These are phyloP conservation scores for Verticillium nonalfalfae DNA, from an alignment of 2,329 filamentous ascomycete species.

Conservation along the genomic window DNA sequence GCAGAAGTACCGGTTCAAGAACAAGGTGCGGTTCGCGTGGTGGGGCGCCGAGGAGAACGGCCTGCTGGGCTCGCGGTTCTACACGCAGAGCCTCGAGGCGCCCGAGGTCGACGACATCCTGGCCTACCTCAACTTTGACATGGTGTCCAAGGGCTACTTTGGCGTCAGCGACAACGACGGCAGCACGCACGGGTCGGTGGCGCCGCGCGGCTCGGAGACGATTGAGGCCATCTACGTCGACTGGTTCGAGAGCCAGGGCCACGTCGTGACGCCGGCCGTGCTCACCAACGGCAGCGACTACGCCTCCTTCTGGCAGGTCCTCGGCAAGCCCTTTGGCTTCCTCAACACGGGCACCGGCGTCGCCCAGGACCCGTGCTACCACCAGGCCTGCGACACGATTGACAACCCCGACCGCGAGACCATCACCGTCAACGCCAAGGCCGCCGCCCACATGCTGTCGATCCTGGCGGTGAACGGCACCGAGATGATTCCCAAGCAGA, in stretches of 20 bases:
- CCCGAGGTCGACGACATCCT: slow-evolving; percentile 27
- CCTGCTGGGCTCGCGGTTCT: slow-evolving; percentile 26
- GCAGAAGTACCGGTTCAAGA: slow-evolving; percentile 24
- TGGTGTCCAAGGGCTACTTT: slow-evolving; percentile 28
- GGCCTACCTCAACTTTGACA: slow-evolving; percentile 34
- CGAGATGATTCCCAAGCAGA: slow-evolving; percentile 21
- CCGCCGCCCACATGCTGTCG: slow-evolving; percentile 24
- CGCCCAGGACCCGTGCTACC: slow-evolving; percentile 26
- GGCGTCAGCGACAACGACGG: slow-evolving; percentile 28
- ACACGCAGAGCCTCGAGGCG: slow-evolving; percentile 25
- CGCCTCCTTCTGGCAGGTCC: slow-evolving; percentile 49
- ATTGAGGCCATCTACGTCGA: slow-evolving; percentile 25
- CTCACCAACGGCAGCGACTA: slow-evolving; percentile 51
- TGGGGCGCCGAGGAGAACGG: slow-evolving; percentile 41
- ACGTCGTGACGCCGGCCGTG: slow-evolving; percentile 18
- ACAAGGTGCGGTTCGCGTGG: slow-evolving; percentile 35
- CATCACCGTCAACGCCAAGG: slow-evolving; percentile 24
- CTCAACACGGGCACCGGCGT: slow-evolving; percentile 55
- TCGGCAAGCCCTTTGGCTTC: slow-evolving; percentile 46
- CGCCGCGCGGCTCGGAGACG: slow-evolving; percentile 22
- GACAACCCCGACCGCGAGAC: slow-evolving; percentile 30
- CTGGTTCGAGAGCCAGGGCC: slow-evolving; percentile 22
- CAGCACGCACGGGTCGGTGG: slow-evolving; percentile 28
- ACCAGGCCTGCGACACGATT: slow-evolving; percentile 32
- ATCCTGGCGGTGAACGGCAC: slow-evolving; percentile 21